Conservation (phyloP, 2,329 filamentous ascomycete genomes). For the Exutisphaerella laricina region DNA sequence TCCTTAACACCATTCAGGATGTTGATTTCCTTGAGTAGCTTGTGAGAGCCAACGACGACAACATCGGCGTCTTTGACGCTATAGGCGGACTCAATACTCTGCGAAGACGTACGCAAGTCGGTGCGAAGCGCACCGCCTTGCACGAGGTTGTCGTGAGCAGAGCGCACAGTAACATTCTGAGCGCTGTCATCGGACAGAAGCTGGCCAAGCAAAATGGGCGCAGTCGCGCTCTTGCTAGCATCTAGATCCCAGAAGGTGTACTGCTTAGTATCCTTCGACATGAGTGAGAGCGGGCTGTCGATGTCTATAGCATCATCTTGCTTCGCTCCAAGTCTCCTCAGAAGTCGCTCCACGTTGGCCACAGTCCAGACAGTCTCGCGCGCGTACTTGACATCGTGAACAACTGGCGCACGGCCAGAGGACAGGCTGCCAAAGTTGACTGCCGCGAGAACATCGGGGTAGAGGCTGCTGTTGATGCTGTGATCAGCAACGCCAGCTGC, state of each 20-base stretch:
- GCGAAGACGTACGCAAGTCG: constrained; percentile 77
- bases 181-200: constrained; percentile 56
- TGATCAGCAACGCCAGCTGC: constrained; percentile 67
- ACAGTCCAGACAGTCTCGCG: constrained; percentile 62
- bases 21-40: constrained; percentile 77
- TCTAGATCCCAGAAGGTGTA: constrained; percentile 94
- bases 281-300: constrained; percentile 39
- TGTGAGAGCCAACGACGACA: constrained; percentile 70
- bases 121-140: constrained; percentile 75
- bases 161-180: constrained; percentile 56
- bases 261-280: constrained; percentile 57
- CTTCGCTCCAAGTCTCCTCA: constrained; percentile 44
- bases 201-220: constrained; percentile 58
- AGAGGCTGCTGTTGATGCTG: constrained; percentile 76
- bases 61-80: constrained; percentile 73
- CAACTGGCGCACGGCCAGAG: constrained; percentile 53
- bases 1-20: constrained; percentile 39
- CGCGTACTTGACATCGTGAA: constrained; percentile 86
- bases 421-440: constrained; percentile 71
- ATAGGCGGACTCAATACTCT: constrained; percentile 79
- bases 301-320: constrained; percentile 33
- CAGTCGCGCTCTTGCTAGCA: constrained; percentile 59
- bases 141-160: constrained; percentile 57
- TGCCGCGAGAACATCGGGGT: constrained; percentile 83
- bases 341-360: constrained; percentile 45